Base-by-base conservation (phyloP, 2,329 filamentous ascomycete genomes). In the Pseudogymnoascus sp. region DNA sequence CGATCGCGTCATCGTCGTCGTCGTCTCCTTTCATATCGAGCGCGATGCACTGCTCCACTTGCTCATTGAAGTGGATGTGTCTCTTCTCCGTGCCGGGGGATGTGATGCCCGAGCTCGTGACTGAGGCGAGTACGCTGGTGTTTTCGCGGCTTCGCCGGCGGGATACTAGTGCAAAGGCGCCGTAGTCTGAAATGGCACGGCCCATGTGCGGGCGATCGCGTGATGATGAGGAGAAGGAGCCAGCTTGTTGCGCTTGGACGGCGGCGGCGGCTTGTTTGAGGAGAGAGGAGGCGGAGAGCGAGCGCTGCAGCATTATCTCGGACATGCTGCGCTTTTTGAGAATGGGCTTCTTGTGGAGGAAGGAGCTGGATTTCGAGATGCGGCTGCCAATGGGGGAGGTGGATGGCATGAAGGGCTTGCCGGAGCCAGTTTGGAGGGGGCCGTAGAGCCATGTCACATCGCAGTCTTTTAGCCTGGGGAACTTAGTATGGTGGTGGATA, bases 381-480 rank as follows among this genome's bases (percentile, higher is more conserved):
- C 78, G 78, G 68, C 81, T 84, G 77, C 77, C 21, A 80, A 78
- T 53, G 4, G 71, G 70, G 36, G 71, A 71, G 5, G 11, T 80
- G 80, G 40, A 74, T 73, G 61, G 77, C 75, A 79, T 74, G 64
- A 84, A 80, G 11, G 84, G 73, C 26, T 81, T 83, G 63, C 80
- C 83, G 3, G 81, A 79, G 21, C 88, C 87, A 0, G 88, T 88
- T 74, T 96, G 93, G 60, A 97, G 77, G 11, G 95, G 95, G 0
- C 95, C 95, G 72, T 97, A 99, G 0, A 99, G 81, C 95, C 93
- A 99, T 53, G 93, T 97, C 33, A 97, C 92, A 75, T 99, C 93
- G 74, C 90, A 95, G 71, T 97, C 95, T 75, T 97, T 99, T 65
- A 97, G 81, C 93, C 92, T 96, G 71, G 17, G 35, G 57, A 42